Conservation (phyloP, 1,284 basidiomycete genomes). For the Thecaphora thlaspeos region DNA sequence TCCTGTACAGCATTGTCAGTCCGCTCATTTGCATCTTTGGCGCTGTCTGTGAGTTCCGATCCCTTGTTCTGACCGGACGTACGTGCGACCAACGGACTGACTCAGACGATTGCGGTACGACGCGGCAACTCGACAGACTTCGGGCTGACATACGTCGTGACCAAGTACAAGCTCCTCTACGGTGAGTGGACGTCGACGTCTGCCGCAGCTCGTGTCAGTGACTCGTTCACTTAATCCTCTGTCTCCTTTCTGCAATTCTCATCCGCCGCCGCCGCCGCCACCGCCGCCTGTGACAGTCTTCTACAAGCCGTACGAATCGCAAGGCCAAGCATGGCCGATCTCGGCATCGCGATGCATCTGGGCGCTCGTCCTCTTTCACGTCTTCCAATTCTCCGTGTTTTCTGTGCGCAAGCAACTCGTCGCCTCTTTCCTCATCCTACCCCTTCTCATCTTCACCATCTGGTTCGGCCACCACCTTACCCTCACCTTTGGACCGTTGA, state of each 20-base stretch:
- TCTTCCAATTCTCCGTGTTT: constrained; percentile 66
- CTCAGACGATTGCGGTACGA: no score
- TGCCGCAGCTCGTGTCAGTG: background rate
- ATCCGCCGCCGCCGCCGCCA: no score
- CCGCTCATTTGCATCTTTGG: constrained; percentile 92
- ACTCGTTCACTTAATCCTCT: no score
- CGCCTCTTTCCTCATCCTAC: constrained; percentile 73
- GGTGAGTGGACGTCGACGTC: constrained; percentile 63
- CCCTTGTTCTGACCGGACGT: no score
- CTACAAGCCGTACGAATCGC: constrained; percentile 88
- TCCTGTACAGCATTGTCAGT: constrained; percentile 91
- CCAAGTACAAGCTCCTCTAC: constrained; percentile 95
- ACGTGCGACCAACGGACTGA: no score
- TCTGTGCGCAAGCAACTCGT: constrained; percentile 75
- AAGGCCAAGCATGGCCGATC: constrained; percentile 85
- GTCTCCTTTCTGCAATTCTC: no score
- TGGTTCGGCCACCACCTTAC: constrained; percentile 78
- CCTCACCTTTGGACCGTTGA: constrained; percentile 72
- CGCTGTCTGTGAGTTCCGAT: constrained; percentile 67
- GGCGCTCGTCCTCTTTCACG: constrained; percentile 53
- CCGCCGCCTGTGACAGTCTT: constrained; percentile 63
- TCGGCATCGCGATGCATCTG: constrained; percentile 56
- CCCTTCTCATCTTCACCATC: constrained; percentile 73
- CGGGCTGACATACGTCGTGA: constrained; percentile 74
- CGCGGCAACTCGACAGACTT: constrained; percentile 65